Evolutionary conservation across 768 basidiomycete genomes (phyloP), one percentile per base, ranked within the genome.

Genomic region (Suillus weaverae): DNA sequence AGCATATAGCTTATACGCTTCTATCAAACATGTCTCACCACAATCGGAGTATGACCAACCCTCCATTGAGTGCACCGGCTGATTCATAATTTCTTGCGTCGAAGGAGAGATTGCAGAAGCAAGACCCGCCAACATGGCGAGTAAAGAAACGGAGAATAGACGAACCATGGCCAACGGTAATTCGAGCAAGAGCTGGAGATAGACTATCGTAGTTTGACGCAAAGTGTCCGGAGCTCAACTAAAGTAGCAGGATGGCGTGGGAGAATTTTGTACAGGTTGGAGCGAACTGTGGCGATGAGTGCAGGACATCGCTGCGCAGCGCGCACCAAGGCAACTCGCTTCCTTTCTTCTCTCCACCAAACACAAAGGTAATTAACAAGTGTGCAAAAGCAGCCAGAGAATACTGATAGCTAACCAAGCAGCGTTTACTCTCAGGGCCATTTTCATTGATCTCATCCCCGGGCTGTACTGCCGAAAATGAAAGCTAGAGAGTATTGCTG

Each of bases 401-500:
- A 38, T 38, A 22, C 13, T 36, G n/a, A 22, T 22, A 22, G 4
- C 5, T 26, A 20, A 39, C 26, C 9, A 26, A 54, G 33, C 20
- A 54, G 18, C 32, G 20, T 35, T 54, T 7, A n/a, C 11, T 20
- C 4, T 53, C 35, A 26, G 8, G 8, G 26, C 16, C 22, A 57
- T 56, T 26, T 30, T 39, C 26, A 7, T 30, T 30, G 20, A 26
- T 16, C 14, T 18, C 11, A 38, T 50, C 50, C 26, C 39, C 62
- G n/a, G 46, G 8, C 20, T n/a, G 59, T 53, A 44, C 36, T 33
- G 35, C 33, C 59, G 35, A 55, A 63, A 72, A 90, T 91, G 89
- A 91, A 88, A 75, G 78, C 88, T 60, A 86, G 92, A 79, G 89
- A 94, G 57, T 96, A 95, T 73, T 97, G 95, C 72, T 97, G 95